phyloP scores from a whole-genome alignment of 2,329 filamentous ascomycete genomes.

The Fusarium subglutinans region DNA sequence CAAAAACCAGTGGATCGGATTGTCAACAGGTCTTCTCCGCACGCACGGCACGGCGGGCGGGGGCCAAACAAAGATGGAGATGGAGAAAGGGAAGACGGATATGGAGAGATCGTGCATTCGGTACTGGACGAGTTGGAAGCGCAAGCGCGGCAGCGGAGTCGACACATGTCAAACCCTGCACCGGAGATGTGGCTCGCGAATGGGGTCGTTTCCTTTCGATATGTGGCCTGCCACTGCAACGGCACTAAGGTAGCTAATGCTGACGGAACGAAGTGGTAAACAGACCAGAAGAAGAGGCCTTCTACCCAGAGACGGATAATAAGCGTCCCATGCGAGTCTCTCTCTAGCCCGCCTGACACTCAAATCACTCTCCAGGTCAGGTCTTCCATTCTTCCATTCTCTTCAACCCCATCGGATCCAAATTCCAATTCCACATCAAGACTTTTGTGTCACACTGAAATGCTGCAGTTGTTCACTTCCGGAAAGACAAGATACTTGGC shows the following conservation, averaged over 20 bases:
- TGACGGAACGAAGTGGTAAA: slow-evolving; percentile 28
- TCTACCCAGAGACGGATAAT: slow-evolving; percentile 38
- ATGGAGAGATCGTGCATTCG: slow-evolving; percentile 43
- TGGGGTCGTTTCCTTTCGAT: slow-evolving; percentile 39
- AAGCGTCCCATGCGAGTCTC: slow-evolving; percentile 35
- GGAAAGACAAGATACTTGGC: slow-evolving; percentile 14
- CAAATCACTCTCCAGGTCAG: not conserved
- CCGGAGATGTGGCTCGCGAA: slow-evolving; percentile 37
- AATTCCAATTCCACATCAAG: slow-evolving; percentile 33
- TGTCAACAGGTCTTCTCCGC: slow-evolving; percentile 39
- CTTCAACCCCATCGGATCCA: slow-evolving; percentile 10
- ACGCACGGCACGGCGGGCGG: slow-evolving; percentile 31
- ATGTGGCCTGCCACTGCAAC: slow-evolving; percentile 24
- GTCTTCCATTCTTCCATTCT: slow-evolving; percentile 28
- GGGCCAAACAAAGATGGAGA: slow-evolving; percentile 33
- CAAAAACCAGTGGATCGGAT: slow-evolving; percentile 33
- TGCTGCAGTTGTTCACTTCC: not conserved
- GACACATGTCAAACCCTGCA: slow-evolving; percentile 39
- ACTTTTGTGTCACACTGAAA: slow-evolving; percentile 21
- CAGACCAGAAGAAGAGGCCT: slow-evolving; percentile 11
- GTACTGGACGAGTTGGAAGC: slow-evolving; percentile 28
- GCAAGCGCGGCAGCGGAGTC: slow-evolving; percentile 34
- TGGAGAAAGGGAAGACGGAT: slow-evolving; percentile 7
- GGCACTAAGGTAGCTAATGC: slow-evolving; percentile 11
- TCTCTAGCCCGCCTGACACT: slow-evolving; percentile 5